Percentiles rank a stretch among this genome's conserved stretches.
Evolutionary conservation across 2,329 filamentous ascomycete species (phyloP).

Genomic region (Verticillium nonalfalfae): DNA sequence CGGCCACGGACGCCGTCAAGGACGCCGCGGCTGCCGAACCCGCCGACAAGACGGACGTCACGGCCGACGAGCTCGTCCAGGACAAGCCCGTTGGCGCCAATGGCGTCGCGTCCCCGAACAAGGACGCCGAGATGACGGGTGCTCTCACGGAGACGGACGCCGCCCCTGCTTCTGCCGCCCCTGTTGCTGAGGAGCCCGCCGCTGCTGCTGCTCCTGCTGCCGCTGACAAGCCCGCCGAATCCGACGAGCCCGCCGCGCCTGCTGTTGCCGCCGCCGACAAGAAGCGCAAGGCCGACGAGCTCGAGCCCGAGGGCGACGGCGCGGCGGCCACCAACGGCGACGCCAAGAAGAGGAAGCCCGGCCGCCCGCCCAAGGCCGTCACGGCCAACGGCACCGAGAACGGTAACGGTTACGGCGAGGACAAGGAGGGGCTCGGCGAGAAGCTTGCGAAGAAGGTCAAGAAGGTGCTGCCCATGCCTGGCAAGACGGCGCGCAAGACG

Average conservation of each 20-base stretch:
- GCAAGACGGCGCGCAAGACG: constrained; percentile 33
- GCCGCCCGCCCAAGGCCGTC: constrained; percentile 4
- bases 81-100: constrained; percentile 14
- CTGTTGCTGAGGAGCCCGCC: constrained; percentile 1
- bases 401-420: constrained; percentile 1
- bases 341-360: constrained; percentile 16
- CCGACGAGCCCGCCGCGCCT: constrained; percentile 6
- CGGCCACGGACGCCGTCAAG: neutral
- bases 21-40: neutral
- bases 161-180: constrained; percentile 8
- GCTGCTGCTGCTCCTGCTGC: neutral
- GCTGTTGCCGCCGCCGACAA: constrained; percentile 21
- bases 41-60: constrained; percentile 15
- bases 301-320: constrained; percentile 14
- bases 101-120: constrained; percentile 3
- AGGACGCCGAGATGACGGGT: constrained; percentile 14
- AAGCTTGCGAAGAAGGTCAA: constrained; percentile 26
- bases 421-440: constrained; percentile 7
- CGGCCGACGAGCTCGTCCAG: constrained; percentile 22
- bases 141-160: constrained; percentile 14
- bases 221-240: neutral
- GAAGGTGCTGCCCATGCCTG: constrained; percentile 22
- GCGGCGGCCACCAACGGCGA: constrained; percentile 4
- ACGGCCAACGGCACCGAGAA: neutral
- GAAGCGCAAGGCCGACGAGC: constrained; percentile 31